Percentiles rank a stretch among this genome's conserved stretches.
phyloP scores from a whole-genome alignment of 2,329 filamentous ascomycete genomes.

The Arthrobotrys iridis region DNA sequence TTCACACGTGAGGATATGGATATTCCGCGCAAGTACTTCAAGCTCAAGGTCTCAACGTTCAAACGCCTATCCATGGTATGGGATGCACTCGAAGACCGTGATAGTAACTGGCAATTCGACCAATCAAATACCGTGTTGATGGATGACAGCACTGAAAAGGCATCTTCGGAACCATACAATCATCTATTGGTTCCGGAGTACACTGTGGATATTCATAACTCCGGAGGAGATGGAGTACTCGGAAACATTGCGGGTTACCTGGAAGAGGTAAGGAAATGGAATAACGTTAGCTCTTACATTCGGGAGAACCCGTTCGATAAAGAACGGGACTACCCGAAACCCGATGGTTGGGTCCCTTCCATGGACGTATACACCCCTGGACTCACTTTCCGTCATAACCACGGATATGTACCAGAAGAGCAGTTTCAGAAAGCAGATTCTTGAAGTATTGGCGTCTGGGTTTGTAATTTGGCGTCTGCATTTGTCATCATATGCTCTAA shows the following conservation, averaged over 20 bases:
- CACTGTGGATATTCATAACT: constrained; percentile 63
- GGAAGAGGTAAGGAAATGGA: constrained; percentile 65
- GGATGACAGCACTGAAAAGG: constrained; percentile 86
- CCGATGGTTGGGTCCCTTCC: constrained; percentile 3
- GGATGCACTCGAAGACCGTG: constrained; percentile 63
- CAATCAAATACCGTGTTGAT: constrained; percentile 87
- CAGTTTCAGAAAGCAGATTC: neutral
- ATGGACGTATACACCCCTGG: neutral
- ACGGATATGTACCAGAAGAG: neutral
- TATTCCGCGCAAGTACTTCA: constrained; percentile 73
- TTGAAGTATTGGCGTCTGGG: too few relatives aligned
- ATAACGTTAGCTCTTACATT: constrained; percentile 63
- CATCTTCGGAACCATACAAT: constrained; percentile 82
- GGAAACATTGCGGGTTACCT: constrained; percentile 67
- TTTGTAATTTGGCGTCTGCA: constrained; percentile 1
- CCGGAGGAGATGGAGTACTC: constrained; percentile 63
- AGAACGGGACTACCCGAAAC: constrained; percentile 8
- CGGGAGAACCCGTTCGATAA: constrained; percentile 26
- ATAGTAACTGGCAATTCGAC: constrained; percentile 64
- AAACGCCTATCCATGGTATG: constrained; percentile 82
- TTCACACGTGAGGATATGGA: constrained; percentile 84
- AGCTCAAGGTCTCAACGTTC: constrained; percentile 81
- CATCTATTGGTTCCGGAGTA: constrained; percentile 84
- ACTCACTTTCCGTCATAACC: neutral
- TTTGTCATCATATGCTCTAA: too few relatives aligned